Base-by-base conservation (phyloP, 306 rosid genomes). In the Vigna reflexopilosa region DNA sequence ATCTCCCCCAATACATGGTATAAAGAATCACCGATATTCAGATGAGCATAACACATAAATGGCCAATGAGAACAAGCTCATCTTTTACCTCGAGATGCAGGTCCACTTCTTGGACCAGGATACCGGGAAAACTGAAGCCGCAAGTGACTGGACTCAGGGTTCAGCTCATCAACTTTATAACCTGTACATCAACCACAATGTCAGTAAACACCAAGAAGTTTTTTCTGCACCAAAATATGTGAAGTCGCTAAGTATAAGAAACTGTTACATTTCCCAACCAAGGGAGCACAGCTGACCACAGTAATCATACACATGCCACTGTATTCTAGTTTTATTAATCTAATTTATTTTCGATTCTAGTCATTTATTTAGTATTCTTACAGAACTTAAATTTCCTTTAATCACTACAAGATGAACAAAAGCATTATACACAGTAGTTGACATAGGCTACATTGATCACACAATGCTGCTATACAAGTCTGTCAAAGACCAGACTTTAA, bases 91-190 rank as follows among this genome's bases (percentile, higher is more conserved):
- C 94, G 91, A 17, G 83, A 15, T 57, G 88, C 94, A 63, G 90
- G 67, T 40, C 89, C 95, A 70, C 86, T 58, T 80, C 98, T 89
- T 9, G 96, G 97, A 54, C 98, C 97, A n/a, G 98, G 97, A 84
- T 49, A 87, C 72, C 97, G 86, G 13, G 98, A 91, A 88, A 94
- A 94, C 81, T 94, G 97, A 79, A 94, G 91, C 86, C 93, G 83
- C 88, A 94, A 74, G 72, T 86, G 87, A 80, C 69, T 91, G 36
- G 94, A 94, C 57, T 87, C 93, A 0, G 90, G 86, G 70, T 75
- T 81, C 40, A 83, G 85, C 83, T 93, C 96, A 66, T 93, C 98
- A 57, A 91, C 89, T 83, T 83, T 85, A 69, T 91, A 91, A 67
- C 96, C 98, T 94, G 91, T 26, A 7, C 34, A 76, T 38, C 62